phyloP scores from a whole-genome alignment of 768 basidiomycete genomes.

The Russula virescens region DNA sequence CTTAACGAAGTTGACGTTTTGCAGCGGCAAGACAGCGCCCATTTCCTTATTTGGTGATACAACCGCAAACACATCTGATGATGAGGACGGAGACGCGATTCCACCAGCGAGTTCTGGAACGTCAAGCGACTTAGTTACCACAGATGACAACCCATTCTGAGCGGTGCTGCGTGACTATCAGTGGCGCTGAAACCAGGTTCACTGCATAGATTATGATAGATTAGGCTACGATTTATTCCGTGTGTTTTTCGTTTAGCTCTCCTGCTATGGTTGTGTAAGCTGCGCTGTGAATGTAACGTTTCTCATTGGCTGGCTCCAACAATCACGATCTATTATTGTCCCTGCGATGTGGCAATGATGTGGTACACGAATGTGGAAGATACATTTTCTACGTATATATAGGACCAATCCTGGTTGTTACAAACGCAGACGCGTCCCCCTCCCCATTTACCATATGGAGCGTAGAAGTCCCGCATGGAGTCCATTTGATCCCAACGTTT shows the following conservation, averaged over 20 bases:
- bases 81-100: conserved; percentile 36
- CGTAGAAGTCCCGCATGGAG: background rate
- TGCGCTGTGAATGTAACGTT: conserved; percentile 1
- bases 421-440: background rate
- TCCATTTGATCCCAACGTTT: conserved; percentile 2
- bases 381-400: too few relatives aligned
- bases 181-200: background rate
- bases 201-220: conserved; percentile 15
- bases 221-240: conserved; percentile 12
- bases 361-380: background rate
- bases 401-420: too few relatives aligned
- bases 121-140: conserved; percentile 36
- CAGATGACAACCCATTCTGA: conserved; percentile 72
- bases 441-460: background rate
- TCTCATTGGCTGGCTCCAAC: conserved; percentile 9
- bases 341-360: too few relatives aligned
- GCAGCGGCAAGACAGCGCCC: conserved; percentile 52
- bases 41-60: conserved; percentile 50
- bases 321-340: background rate
- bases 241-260: conserved; percentile 15
- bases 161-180: background rate
- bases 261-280: conserved; percentile 5
- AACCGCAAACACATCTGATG: conserved; percentile 32
- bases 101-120: conserved; percentile 31
- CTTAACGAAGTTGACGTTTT: background rate